A percentile compares a stretch with the other conserved stretches of the same genome.
These are phyloP conservation scores for Streptanthus diversifolius DNA, from an alignment of 345 rosid species.

Conservation along the genomic window DNA sequence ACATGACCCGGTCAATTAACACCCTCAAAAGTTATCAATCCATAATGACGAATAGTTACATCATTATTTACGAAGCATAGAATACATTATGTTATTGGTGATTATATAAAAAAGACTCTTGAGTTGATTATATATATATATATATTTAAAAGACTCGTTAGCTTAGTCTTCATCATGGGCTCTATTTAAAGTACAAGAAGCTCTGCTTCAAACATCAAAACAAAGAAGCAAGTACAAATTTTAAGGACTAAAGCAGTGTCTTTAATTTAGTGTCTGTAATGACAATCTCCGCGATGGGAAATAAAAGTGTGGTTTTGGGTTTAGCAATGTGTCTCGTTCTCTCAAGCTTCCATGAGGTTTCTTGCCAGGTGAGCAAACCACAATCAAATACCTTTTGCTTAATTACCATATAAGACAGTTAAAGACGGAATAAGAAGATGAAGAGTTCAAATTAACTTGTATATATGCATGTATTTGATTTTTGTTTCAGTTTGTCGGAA, in stretches of 20 bases:
- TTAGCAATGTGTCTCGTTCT: slow-evolving; percentile 15
- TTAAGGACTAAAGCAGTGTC: neutral
- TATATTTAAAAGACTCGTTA: neutral
- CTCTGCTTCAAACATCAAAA: neutral
- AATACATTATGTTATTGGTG: neutral
- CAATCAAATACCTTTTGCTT: neutral
- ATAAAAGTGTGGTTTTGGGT: neutral
- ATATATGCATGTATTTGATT: slow-evolving; percentile 16
- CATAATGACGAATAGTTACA: neutral
- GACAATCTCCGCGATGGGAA: slow-evolving; percentile 1
- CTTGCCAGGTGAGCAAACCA: slow-evolving; percentile 16
- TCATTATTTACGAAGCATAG: neutral
- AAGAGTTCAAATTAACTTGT: neutral
- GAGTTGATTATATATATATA: neutral
- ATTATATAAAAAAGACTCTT: neutral
- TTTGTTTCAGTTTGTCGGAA: neutral
- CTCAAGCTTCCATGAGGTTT: slow-evolving; percentile 20
- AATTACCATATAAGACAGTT: neutral
- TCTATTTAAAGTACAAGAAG: slow-evolving; percentile 3
- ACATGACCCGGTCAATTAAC: too few species aligned
- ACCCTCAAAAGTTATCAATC: too few species aligned
- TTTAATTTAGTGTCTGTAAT: neutral
- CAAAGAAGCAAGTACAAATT: neutral
- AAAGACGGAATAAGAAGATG: neutral
- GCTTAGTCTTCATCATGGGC: neutral